A percentile compares a stretch with the other conserved stretches of the same genome.
Conservation (phyloP, 1,139 yeast species). For the Geotrichum klebahnii region DNA sequence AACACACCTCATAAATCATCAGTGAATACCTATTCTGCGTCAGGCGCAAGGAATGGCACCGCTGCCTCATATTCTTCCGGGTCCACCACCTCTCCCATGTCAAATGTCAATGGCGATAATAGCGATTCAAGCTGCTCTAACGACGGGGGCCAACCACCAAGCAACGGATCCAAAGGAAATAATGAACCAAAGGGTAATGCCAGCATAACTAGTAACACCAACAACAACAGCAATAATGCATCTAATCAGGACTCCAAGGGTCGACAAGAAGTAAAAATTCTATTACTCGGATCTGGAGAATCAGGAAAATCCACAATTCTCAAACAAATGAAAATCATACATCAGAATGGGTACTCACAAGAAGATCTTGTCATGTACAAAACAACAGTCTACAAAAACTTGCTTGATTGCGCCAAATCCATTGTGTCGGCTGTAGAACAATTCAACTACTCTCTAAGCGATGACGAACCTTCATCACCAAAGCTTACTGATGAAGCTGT, state of each 20-base stretch:
- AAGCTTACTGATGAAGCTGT: background rate
- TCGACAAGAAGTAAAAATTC: constrained; percentile 50
- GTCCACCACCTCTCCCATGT: constrained; percentile 16
- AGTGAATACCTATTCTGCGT: constrained; percentile 1
- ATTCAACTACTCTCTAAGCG: constrained; percentile 24
- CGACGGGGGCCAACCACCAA: too few species aligned
- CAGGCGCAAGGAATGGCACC: background rate
- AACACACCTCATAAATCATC: constrained; percentile 5
- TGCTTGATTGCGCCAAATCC: constrained; percentile 59
- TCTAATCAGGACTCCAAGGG: constrained; percentile 12
- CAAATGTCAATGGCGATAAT: constrained; percentile 4
- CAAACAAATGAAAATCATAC: constrained; percentile 72
- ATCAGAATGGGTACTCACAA: constrained; percentile 61
- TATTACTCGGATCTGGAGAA: constrained; percentile 70
- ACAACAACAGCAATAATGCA: background rate
- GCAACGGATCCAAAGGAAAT: background rate
- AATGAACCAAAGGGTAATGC: constrained; percentile 1
- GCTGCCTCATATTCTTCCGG: constrained; percentile 14
- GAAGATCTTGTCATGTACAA: constrained; percentile 61
- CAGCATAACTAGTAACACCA: background rate
- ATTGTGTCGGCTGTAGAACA: constrained; percentile 52
- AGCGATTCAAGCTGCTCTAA: too few species aligned
- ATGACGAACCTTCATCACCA: background rate
- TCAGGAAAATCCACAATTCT: constrained; percentile 72
- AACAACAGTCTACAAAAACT: constrained; percentile 63